Percentiles rank a stretch among this genome's conserved stretches.
These are phyloP conservation scores for Trichosporon sp. DNA, from an alignment of 1,284 basidiomycete species.

Conservation along the genomic window DNA sequence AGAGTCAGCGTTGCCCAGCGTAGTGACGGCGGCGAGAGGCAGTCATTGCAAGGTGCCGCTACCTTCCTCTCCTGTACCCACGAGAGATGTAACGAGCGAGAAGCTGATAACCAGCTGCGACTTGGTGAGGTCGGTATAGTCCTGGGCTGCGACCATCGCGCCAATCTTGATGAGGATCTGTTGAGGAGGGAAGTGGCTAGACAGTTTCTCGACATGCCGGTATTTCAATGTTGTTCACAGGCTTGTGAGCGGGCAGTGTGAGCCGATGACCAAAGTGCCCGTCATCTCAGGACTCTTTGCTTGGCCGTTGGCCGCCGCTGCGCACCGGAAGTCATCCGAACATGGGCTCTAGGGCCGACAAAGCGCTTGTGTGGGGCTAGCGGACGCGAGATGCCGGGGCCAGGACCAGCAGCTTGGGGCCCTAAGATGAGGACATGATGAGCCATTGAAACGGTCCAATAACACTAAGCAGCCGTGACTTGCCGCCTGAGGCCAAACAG, in stretches of 20 bases:
- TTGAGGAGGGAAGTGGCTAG: neutral
- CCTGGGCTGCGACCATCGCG: constrained; percentile 7
- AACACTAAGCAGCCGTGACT: neutral
- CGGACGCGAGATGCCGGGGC: neutral
- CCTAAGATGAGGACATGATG: neutral
- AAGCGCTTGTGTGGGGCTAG: neutral
- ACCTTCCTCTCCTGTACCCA: neutral
- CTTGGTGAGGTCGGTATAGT: constrained; percentile 22
- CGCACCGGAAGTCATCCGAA: neutral
- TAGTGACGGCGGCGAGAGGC: neutral
- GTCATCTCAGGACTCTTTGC: neutral
- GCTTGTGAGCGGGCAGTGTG: neutral
- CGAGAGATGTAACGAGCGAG: constrained; percentile 22
- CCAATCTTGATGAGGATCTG: neutral
- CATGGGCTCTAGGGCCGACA: neutral
- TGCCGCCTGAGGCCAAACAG: neutral
- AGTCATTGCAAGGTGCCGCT: neutral
- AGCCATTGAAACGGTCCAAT: neutral
- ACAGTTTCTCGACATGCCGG: neutral
- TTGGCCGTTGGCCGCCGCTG: neutral
- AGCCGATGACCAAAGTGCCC: neutral
- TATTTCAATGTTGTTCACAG: neutral
- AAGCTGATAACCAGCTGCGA: constrained; percentile 18
- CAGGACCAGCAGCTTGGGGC: neutral
- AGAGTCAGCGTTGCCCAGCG: neutral